Evolutionary conservation across 73 alveolate species (phyloP), one percentile per base, ranked within the genome.

Genomic region (Breviolum minutum): DNA sequence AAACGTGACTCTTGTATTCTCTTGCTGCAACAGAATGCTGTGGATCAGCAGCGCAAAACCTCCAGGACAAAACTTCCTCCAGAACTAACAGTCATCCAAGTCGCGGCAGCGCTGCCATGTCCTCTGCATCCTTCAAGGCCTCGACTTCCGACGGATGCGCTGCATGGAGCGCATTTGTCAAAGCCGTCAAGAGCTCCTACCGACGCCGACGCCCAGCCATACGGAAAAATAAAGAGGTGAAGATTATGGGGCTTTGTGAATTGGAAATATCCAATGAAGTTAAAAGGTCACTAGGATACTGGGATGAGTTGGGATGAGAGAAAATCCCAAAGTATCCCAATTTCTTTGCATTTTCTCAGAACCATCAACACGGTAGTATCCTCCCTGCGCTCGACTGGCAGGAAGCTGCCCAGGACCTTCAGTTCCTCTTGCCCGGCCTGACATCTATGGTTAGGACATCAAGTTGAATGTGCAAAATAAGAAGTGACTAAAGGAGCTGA

Each of bases 81-180:
- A 24, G 40, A 13, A 32, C n/a, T 24, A 40, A 40, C 54, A 40
- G 4, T 30, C 66, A 13, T 32, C 76, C 71, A 83, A 61, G 92
- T 26, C 76, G 26, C 94, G 94, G 94, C 94, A 86, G 80, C 63
- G 79, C 81, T 24, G 80, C 94, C 94, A 86, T 86, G 76, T 61
- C 80, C 80, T 61, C 29, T 63, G 96, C 96, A 61, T 70, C 97
- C 88, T 26, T 80, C 88, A 90, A 74, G 16, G 74, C 77, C 63
- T 61, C 87, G 61, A 70, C 66, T 87, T 90, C 97, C 22, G 88
- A 60, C 26, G 14, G n/a, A 3, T 63, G 64, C 60, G 88, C 88
- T 2, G 68, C 30, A 24, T n/a, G 26, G 76, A 90, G 76, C 26
- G 97, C 97, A 8, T 40, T 26, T 30, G 48, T 63, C 97, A 90